Percentiles rank a stretch among this genome's conserved stretches.
Conservation (phyloP, 495 filamentous ascomycete genomes). For the Hyaloscypha variabilis region DNA sequence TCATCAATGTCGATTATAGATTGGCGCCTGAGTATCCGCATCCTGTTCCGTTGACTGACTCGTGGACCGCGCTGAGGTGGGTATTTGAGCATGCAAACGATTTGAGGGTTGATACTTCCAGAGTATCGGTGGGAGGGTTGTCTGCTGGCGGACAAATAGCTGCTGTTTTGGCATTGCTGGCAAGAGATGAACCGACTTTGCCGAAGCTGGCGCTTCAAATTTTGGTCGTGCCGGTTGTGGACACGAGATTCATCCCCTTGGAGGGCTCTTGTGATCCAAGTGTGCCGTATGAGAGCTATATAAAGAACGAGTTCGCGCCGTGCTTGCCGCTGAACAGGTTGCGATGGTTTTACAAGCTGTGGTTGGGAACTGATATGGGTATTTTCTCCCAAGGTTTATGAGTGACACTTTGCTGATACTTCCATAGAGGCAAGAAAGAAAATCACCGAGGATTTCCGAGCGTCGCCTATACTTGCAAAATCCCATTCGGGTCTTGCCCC, state of each 20-base stretch:
- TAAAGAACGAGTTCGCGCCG: constrained; percentile 39
- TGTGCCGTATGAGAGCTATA: constrained; percentile 40
- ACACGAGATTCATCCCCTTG: constrained; percentile 41
- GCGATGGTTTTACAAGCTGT: constrained; percentile 43
- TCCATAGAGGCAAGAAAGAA: constrained; percentile 26
- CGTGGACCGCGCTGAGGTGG: constrained; percentile 48
- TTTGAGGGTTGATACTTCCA: constrained; percentile 40
- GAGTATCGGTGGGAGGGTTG: constrained; percentile 39
- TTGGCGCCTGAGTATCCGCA: constrained; percentile 41
- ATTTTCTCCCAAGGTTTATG: not conserved
- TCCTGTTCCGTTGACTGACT: constrained; percentile 37
- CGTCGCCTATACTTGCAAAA: constrained; percentile 39
- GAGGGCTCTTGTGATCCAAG: constrained; percentile 38
- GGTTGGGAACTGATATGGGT: constrained; percentile 37
- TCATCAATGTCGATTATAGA: constrained; percentile 48
- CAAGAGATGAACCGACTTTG: constrained; percentile 40
- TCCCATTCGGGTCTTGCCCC: constrained; percentile 38
- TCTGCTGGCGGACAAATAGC: constrained; percentile 44
- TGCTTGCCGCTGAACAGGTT: constrained; percentile 40
- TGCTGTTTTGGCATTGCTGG: constrained; percentile 42
- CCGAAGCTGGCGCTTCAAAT: constrained; percentile 50
- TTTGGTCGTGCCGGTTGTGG: constrained; percentile 53
- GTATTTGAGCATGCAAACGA: constrained; percentile 37
- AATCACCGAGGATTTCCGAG: constrained; percentile 35
- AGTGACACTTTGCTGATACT: not conserved